Percentiles rank a stretch among this genome's conserved stretches.
phyloP scores from a whole-genome alignment of 2,329 filamentous ascomycete species.

The Cladophialophora exuberans region DNA sequence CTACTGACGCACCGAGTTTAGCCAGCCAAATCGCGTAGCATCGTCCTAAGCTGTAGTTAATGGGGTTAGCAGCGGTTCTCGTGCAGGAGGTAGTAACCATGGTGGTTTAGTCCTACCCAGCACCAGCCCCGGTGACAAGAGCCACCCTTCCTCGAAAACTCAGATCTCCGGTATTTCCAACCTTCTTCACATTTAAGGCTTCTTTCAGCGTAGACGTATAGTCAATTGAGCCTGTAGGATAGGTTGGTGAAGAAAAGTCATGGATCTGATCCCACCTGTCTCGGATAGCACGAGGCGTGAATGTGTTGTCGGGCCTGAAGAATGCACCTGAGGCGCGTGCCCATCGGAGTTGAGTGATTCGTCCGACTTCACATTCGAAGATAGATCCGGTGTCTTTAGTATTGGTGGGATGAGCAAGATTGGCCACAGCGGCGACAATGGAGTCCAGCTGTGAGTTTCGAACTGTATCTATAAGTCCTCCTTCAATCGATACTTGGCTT shows the following conservation, averaged over 20 bases:
- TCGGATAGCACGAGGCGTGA: constrained; percentile 83
- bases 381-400: constrained; percentile 83
- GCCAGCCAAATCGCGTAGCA: constrained; percentile 85
- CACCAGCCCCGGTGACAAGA: constrained; percentile 17
- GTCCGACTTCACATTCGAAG: constrained; percentile 89
- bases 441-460: background rate
- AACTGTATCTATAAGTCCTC: too few relatives aligned
- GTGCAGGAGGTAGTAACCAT: too few relatives aligned
- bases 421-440: constrained; percentile 40
- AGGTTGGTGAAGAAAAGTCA: constrained; percentile 80
- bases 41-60: constrained; percentile 67
- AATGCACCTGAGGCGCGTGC: constrained; percentile 86
- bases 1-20: constrained; percentile 78
- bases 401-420: constrained; percentile 83
- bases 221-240: constrained; percentile 82
- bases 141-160: constrained; percentile 14
- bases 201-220: too few relatives aligned
- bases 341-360: constrained; percentile 91
- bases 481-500: too few relatives aligned
- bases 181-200: too few relatives aligned
- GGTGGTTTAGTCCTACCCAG: constrained; percentile 38
- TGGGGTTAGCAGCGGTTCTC: background rate
- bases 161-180: constrained; percentile 73
- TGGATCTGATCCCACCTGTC: constrained; percentile 85
- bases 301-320: constrained; percentile 81